Conservation (phyloP, 2,329 filamentous ascomycete species). For the Aspergillus viridinutans region DNA sequence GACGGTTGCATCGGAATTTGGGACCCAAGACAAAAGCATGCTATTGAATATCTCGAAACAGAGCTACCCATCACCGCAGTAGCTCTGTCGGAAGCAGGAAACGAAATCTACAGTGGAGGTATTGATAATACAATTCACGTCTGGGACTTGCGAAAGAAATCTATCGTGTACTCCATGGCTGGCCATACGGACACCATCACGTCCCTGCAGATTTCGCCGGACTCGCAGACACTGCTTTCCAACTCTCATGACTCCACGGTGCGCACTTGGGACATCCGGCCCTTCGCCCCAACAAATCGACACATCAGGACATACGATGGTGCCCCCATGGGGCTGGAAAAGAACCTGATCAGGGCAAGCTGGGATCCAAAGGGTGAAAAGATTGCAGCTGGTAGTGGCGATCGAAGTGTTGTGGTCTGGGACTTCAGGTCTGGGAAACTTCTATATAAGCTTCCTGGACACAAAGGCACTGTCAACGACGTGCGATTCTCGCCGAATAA, state of each 20-base stretch:
- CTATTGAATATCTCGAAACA: slow-evolving; percentile 81
- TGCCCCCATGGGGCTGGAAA: slow-evolving; percentile 80
- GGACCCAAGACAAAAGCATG: slow-evolving; percentile 89
- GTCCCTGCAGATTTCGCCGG: slow-evolving; percentile 84
- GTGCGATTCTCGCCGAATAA: slow-evolving; percentile 82
- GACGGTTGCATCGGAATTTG: slow-evolving; percentile 92
- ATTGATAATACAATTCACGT: slow-evolving; percentile 98
- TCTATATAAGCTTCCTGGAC: slow-evolving; percentile 89
- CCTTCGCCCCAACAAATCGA: slow-evolving; percentile 85
- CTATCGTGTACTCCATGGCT: slow-evolving; percentile 77
- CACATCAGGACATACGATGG: slow-evolving; percentile 87
- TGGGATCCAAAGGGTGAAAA: slow-evolving; percentile 85
- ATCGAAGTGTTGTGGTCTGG: slow-evolving; percentile 90
- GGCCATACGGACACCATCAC: slow-evolving; percentile 92
- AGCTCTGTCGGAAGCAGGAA: slow-evolving; percentile 86
- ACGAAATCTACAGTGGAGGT: slow-evolving; percentile 89
- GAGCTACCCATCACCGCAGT: slow-evolving; percentile 90
- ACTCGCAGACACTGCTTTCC: slow-evolving; percentile 83
- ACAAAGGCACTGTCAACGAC: slow-evolving; percentile 92
- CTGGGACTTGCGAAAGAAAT: slow-evolving; percentile 93
- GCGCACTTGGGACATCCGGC: slow-evolving; percentile 91
- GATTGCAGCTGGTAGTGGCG: slow-evolving; percentile 83
- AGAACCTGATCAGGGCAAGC: slow-evolving; percentile 83
- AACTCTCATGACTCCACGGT: slow-evolving; percentile 93
- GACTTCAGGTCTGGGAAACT: slow-evolving; percentile 83